Evolutionary conservation across 345 rosid genomes (phyloP).

Genomic region (Rhizophora mangle): DNA sequence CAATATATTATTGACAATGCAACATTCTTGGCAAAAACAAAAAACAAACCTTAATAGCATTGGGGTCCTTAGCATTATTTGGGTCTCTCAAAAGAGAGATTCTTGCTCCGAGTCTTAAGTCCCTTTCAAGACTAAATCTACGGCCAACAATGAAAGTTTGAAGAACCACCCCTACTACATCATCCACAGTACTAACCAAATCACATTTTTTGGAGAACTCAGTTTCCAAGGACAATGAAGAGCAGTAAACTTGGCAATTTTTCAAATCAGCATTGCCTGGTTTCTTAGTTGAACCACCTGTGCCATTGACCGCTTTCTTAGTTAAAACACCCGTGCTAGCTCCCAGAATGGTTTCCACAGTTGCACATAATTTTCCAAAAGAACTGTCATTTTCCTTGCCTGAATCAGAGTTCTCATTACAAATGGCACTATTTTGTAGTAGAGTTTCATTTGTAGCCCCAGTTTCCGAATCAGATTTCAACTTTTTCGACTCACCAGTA

Average conservation of each 20-base stretch:
- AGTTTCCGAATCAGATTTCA: neutral
- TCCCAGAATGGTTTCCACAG: conserved; percentile 7
- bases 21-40: neutral
- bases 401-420: neutral
- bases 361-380: neutral
- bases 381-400: conserved; percentile 20
- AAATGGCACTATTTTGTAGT: neutral
- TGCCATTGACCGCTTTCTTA: too few species aligned
- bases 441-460: too few species aligned
- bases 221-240: conserved; percentile 22
- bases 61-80: conserved; percentile 60
- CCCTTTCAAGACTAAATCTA: conserved; percentile 60
- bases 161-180: conserved; percentile 36
- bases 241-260: conserved; percentile 17
- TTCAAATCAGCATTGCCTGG: conserved; percentile 15
- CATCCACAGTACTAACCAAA: conserved; percentile 23
- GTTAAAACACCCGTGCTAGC: neutral
- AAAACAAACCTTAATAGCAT: conserved; percentile 67
- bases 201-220: conserved; percentile 11
- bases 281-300: conserved; percentile 13
- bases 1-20: conserved; percentile 1
- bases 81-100: conserved; percentile 70
- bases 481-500: conserved; percentile 22
- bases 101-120: conserved; percentile 39
- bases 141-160: conserved; percentile 85